phyloP scores from a whole-genome alignment of 2,329 filamentous ascomycete species.

The Aspergillus brunneoviolaceus region DNA sequence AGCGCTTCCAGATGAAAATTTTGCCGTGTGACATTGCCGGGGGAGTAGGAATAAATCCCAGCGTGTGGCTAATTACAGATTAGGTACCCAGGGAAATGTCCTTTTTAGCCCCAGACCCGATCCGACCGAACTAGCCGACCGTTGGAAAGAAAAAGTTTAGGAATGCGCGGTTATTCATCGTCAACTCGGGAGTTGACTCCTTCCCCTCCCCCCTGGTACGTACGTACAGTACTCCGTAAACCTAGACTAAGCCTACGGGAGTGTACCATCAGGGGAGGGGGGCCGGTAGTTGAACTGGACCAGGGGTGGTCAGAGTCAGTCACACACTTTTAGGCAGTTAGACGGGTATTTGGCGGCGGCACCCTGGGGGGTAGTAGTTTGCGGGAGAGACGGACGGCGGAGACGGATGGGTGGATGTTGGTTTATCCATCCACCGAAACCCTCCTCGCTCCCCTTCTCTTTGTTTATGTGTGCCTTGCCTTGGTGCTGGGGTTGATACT shows the following conservation, averaged over 20 bases:
- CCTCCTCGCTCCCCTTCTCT: too few relatives aligned
- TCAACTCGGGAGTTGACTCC: neutral
- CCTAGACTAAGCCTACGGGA: neutral
- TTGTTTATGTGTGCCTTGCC: neutral
- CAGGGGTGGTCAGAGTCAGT: too few relatives aligned
- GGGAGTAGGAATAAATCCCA: too few relatives aligned
- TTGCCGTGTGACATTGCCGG: neutral
- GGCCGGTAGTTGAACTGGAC: too few relatives aligned
- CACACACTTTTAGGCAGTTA: too few relatives aligned
- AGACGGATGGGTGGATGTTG: neutral
- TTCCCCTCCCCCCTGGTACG: too few relatives aligned
- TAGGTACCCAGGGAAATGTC: too few relatives aligned
- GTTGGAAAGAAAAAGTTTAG: neutral
- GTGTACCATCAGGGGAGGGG: too few relatives aligned
- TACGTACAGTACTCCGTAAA: neutral
- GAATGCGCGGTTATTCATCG: constrained; percentile 5
- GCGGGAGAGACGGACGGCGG: neutral
- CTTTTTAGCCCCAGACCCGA: neutral
- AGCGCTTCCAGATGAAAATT: neutral
- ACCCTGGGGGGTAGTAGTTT: neutral
- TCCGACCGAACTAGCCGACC: neutral
- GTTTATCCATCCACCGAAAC: neutral
- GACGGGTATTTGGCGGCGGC: too few relatives aligned
- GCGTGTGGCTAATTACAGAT: too few relatives aligned
- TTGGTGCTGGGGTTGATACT: neutral